Evolutionary conservation across 768 basidiomycete genomes (phyloP).

Genomic region (Boletus bicolor): DNA sequence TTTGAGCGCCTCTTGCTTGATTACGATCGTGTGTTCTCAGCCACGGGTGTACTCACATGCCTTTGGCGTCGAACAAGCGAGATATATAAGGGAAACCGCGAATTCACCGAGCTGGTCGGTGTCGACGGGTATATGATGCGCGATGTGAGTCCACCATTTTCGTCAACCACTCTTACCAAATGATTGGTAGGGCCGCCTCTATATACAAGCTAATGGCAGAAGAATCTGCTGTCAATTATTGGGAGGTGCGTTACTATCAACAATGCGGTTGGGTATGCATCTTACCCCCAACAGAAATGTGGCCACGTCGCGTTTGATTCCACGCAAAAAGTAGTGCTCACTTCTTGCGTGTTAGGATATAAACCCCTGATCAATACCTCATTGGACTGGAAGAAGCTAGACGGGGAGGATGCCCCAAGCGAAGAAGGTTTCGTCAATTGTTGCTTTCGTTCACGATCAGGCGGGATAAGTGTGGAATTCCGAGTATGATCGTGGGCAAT

Average conservation of each 20-base stretch:
- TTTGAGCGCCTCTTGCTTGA: constrained; percentile 94
- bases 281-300: constrained; percentile 67
- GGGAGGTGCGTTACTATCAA: constrained; percentile 63
- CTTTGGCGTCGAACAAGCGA: constrained; percentile 96
- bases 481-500: constrained; percentile 88
- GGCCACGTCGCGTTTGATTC: constrained; percentile 90
- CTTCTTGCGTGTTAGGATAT: constrained; percentile 83
- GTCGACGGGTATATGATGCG: constrained; percentile 84
- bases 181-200: constrained; percentile 67
- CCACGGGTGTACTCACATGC: constrained; percentile 96
- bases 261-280: background rate
- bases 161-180: background rate
- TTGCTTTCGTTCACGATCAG: constrained; percentile 92
- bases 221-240: constrained; percentile 94
- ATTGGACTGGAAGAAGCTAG: constrained; percentile 30
- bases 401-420: constrained; percentile 30
- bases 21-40: constrained; percentile 91
- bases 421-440: constrained; percentile 82
- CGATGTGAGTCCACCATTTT: constrained; percentile 48
- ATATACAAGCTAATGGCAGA: constrained; percentile 99
- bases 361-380: constrained; percentile 58
- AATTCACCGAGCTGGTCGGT: constrained; percentile 89
- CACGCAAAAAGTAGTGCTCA: constrained; percentile 89
- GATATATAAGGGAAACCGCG: constrained; percentile 97
- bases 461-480: constrained; percentile 81